phyloP scores from a whole-genome alignment of 225 moss, liverwort and hornwort genomes.

The Antitrichia curtipendula region DNA sequence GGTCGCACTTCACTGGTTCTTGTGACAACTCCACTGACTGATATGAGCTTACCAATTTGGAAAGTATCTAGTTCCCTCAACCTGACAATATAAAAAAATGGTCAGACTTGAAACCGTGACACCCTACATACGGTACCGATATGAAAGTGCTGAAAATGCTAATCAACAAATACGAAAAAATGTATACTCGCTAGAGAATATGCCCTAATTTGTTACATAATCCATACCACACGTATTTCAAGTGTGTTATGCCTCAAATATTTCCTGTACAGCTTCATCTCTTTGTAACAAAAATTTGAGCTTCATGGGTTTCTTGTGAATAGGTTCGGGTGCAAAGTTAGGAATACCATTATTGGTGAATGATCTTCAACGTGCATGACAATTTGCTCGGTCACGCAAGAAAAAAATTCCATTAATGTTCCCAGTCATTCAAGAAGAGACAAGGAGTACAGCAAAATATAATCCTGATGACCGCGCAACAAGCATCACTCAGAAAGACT shows the following conservation, averaged over 20 bases:
- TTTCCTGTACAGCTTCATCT: background rate
- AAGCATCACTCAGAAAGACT: background rate
- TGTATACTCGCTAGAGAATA: background rate
- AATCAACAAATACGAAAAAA: background rate
- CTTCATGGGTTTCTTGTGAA: background rate
- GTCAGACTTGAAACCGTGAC: background rate
- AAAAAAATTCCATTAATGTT: background rate
- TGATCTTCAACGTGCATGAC: background rate
- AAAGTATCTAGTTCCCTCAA: constrained; percentile 81
- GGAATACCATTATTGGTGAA: background rate
- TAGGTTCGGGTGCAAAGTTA: background rate
- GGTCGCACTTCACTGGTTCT: constrained; percentile 98
- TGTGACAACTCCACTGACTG: constrained; percentile 98
- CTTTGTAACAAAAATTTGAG: background rate
- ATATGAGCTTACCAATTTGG: constrained; percentile 87
- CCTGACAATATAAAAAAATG: constrained; percentile 14
- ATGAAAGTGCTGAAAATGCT: background rate
- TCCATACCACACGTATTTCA: background rate
- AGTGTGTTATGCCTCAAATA: background rate
- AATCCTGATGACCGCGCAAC: background rate
- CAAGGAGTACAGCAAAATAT: background rate
- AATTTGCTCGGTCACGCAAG: background rate
- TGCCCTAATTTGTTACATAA: background rate
- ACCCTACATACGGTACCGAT: background rate
- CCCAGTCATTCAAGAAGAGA: background rate